Base-by-base conservation (phyloP, 1,139 yeast genomes). In the Geotrichum candidum region DNA sequence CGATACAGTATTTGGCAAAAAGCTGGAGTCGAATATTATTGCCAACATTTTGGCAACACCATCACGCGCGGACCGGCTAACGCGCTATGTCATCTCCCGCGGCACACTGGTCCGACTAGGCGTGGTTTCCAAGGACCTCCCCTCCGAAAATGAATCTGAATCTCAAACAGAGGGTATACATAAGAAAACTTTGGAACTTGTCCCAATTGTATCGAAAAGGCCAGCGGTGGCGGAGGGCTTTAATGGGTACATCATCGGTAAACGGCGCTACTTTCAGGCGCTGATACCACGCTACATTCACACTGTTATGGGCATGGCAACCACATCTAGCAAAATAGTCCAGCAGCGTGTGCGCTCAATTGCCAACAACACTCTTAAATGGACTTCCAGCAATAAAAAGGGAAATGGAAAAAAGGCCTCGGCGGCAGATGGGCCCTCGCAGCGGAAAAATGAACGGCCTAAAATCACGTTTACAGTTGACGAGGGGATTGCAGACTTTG, bases 41-140 rank as follows among this genome's bases (percentile, higher is more conserved):
- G 74, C 72, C 1, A 66, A 68, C 29, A 61, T 74, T 29, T 68
- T 74, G 13, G 71, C 72, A 1, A 68, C 74, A 1, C 66, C 69
- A 25, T 65, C 70, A 13, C 66, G 74, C 51, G 66, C 67, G 69
- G 76, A 74, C 51, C 60, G 61, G 3, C 51, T 65, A 3, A 64
- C 71, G 3, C 63, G 71, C 6, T 62, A 67, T 6, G 46, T 66
- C 0, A 60, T 69, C 25, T 77, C 77, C 0, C 60, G 69, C 1
- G 68, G 71, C 25, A 54, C 73, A 54, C 56, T 73, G 64, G 59
- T 66, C 31, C 68, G 66, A 46, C 22, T 73, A 1, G 76, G 75
- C 11, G 55, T 70, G 27, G 64, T 33, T 1, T 18, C 46, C 35
- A 23, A 35, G 11, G 51, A 51, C n/a, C 41, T 41, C 46, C n/a